Evolutionary conservation across 257 asterid species (phyloP).

Genomic region (Solanum tarapatanum): DNA sequence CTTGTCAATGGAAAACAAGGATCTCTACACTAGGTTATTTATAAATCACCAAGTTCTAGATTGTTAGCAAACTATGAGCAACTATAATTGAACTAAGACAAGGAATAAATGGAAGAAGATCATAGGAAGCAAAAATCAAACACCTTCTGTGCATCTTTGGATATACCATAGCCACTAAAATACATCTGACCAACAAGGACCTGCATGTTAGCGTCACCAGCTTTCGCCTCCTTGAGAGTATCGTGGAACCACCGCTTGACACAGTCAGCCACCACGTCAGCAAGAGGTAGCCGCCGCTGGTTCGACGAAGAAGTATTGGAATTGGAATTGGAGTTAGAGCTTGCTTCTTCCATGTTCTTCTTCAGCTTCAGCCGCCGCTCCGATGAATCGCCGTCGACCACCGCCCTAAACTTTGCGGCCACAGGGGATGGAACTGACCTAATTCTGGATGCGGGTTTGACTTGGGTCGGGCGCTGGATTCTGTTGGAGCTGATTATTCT

Average conservation of each 20-base stretch:
- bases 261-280: constrained; percentile 85
- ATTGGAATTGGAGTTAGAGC: constrained; percentile 7
- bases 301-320: constrained; percentile 6
- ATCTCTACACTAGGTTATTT: background rate
- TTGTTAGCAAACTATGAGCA: background rate
- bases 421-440: constrained; percentile 22
- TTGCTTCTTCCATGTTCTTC: constrained; percentile 46
- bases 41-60: background rate
- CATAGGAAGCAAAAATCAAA: background rate
- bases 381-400: background rate
- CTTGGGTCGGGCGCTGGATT: constrained; percentile 32
- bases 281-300: constrained; percentile 48
- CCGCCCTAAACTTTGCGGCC: constrained; percentile 13
- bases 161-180: constrained; percentile 72
- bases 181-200: constrained; percentile 99
- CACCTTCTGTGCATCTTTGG: constrained; percentile 59
- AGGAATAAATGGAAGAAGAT: background rate
- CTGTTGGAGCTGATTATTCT: constrained; percentile 35
- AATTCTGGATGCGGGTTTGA: constrained; percentile 24
- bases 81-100: background rate
- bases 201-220: constrained; percentile 79
- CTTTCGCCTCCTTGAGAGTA: constrained; percentile 81
- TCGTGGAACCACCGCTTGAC: constrained; percentile 87
- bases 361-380: constrained; percentile 4
- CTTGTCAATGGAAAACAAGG: background rate